Evolutionary conservation across 805 yeast species (phyloP), one percentile per base, ranked within the genome.

Genomic region (Saccharomycopsis sp.): DNA sequence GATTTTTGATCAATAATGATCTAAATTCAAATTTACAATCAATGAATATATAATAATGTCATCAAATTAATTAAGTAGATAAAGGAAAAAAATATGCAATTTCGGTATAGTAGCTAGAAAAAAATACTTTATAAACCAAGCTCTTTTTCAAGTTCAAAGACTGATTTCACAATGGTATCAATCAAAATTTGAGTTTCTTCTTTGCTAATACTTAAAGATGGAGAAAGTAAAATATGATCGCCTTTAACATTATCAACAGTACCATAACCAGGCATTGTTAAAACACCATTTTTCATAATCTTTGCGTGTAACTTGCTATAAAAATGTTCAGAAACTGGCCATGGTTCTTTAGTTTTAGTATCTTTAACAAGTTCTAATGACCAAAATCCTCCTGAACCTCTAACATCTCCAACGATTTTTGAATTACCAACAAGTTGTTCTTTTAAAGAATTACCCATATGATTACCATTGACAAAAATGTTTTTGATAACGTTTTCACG

Each of bases 371-470:
- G 61, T 55, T 76, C 82, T 35, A 76, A 51, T 3, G 74, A 62
- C 68, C 77, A 64, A 57, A 76, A 76, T 30, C 73, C 70, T 46
- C 81, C 82, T 42, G 72, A 60, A 40, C 83, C 83, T 57, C 83
- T 66, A 29, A 76, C 67, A 49, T 76, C 76, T 44, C 79, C 82
- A 18, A 65, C 74, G 38, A 66, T 60, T 38, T 57, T 57, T 44
- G 52, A 52, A 35, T 58, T 58, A 9, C 48, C 34, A n/a, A 52
- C 37, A 15, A 68, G 48, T 30, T 56, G 54, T 25, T 56, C 56
- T 43, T 57, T 55, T 36, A 72, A 55, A 47, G 53, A 56, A 14
- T 49, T 50, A 45, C 64, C 72, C 50, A 72, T 48, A 44, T 64
- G 55, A 41, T 51, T 60, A 44, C 77, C 78, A 51, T 52, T 59